These are phyloP conservation scores for Circinella minor DNA, from an alignment of 371 early-diverging fungal genomes.

Conservation along the genomic window DNA sequence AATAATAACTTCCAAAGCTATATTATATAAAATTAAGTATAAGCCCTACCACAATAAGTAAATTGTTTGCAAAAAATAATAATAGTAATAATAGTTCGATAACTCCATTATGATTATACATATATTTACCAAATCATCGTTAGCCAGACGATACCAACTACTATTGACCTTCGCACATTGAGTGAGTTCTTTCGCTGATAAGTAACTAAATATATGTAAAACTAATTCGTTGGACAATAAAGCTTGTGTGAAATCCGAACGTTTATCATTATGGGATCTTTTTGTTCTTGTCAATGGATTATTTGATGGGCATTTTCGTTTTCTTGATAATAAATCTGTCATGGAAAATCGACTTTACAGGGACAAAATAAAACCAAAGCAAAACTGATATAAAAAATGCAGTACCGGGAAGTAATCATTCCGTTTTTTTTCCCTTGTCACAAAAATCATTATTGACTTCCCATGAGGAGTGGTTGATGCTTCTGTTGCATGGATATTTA, in stretches of 20 bases:
- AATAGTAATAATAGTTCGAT: no score
- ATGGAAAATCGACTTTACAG: not conserved
- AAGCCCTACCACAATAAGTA: not conserved
- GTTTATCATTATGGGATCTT: not conserved
- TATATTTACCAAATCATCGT: constrained; percentile 47
- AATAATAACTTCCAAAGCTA: constrained; percentile 60
- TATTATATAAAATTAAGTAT: not conserved
- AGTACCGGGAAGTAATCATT: no score
- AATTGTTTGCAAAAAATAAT: not conserved
- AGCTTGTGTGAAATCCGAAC: constrained; percentile 31
- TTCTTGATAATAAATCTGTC: not conserved
- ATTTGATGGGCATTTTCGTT: not conserved
- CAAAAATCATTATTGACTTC: no score
- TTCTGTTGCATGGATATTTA: no score
- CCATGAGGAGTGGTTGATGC: no score
- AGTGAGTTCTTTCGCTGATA: constrained; percentile 43
- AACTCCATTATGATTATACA: no score
- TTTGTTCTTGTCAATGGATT: not conserved
- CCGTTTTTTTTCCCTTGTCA: no score
- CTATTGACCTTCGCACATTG: constrained; percentile 48
- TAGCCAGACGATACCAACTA: constrained; percentile 47
- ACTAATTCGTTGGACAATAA: constrained; percentile 52
- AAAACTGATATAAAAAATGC: no score
- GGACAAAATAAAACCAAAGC: no score
- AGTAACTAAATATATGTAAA: constrained; percentile 48